A percentile compares a stretch with the other conserved stretches of the same genome.
These are phyloP conservation scores for Solanum arcanum DNA, from an alignment of 257 asterid species.

Conservation along the genomic window DNA sequence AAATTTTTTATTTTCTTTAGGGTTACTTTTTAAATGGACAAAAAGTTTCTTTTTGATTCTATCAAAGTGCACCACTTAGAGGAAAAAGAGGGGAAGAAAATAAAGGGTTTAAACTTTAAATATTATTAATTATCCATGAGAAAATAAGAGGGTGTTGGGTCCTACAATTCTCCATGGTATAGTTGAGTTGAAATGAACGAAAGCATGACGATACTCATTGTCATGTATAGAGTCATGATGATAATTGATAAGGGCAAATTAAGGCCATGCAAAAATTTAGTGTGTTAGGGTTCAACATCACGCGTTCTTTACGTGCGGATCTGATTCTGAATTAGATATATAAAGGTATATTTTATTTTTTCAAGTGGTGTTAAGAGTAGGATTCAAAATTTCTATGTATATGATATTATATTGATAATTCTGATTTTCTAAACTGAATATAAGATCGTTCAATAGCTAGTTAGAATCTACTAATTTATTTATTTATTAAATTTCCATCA, in stretches of 20 bases:
- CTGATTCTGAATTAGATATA: not conserved
- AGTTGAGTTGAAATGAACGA: slow-evolving; percentile 31
- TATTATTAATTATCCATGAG: slow-evolving; percentile 7
- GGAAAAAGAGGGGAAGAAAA: not conserved
- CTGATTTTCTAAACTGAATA: too few species aligned
- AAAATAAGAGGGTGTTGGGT: not conserved
- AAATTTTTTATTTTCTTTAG: not conserved
- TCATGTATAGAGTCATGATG: not conserved
- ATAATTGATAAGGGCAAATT: not conserved
- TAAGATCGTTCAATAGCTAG: too few species aligned
- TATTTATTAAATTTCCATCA: too few species aligned
- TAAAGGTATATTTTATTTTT: not conserved
- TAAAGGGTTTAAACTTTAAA: not conserved
- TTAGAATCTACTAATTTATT: too few species aligned
- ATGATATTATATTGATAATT: not conserved
- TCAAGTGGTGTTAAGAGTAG: fast-evolving
- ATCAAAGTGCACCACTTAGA: slow-evolving; percentile 49
- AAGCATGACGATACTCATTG: slow-evolving; percentile 60
- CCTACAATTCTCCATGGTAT: not conserved
- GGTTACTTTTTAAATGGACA: not conserved
- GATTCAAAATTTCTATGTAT: fast-evolving
- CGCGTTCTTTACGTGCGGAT: fast-evolving
- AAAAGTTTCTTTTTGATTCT: not conserved
- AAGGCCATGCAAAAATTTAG: slow-evolving; percentile 1
- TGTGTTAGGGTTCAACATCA: not conserved